Evolutionary conservation across 2,329 filamentous ascomycete species (phyloP).

Genomic region (Dendrostoma leiphaemia): DNA sequence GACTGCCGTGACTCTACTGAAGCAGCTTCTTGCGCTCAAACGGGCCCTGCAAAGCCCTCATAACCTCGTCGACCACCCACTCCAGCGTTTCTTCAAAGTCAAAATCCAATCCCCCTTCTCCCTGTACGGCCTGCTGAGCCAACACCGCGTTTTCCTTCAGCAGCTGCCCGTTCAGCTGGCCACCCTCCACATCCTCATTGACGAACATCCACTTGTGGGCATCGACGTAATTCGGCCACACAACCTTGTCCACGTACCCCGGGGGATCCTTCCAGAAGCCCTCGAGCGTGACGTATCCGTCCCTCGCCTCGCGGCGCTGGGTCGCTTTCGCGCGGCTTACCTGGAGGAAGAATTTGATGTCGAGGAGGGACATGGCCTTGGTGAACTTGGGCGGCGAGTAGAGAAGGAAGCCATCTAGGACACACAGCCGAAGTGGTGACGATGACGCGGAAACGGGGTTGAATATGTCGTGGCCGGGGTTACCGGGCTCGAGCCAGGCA

Average conservation of each 20-base stretch:
- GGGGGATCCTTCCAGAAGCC: conserved; percentile 96
- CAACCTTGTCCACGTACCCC: conserved; percentile 88
- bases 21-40: neutral
- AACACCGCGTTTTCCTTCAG: conserved; percentile 37
- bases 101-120: conserved; percentile 48
- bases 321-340: conserved; percentile 65
- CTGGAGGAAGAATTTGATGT: conserved; percentile 76
- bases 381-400: conserved; percentile 57
- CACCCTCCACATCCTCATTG: conserved; percentile 62
- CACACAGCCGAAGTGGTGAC: conserved; percentile 50
- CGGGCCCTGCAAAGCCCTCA: conserved; percentile 41
- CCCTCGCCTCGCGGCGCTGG: conserved; percentile 63
- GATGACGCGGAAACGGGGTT: neutral
- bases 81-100: conserved; percentile 61
- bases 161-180: conserved; percentile 43
- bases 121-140: conserved; percentile 44
- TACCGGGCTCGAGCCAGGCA: conserved; percentile 43
- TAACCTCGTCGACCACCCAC: conserved; percentile 67
- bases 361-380: conserved; percentile 59
- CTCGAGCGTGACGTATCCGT: conserved; percentile 77
- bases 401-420: conserved; percentile 88
- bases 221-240: conserved; percentile 91
- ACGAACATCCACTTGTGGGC: conserved; percentile 81
- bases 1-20: too few species aligned
- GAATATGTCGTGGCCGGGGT: conserved; percentile 40